These are phyloP conservation scores for Zymoseptoria brevis DNA, from an alignment of 2,329 filamentous ascomycete species.

Conservation along the genomic window DNA sequence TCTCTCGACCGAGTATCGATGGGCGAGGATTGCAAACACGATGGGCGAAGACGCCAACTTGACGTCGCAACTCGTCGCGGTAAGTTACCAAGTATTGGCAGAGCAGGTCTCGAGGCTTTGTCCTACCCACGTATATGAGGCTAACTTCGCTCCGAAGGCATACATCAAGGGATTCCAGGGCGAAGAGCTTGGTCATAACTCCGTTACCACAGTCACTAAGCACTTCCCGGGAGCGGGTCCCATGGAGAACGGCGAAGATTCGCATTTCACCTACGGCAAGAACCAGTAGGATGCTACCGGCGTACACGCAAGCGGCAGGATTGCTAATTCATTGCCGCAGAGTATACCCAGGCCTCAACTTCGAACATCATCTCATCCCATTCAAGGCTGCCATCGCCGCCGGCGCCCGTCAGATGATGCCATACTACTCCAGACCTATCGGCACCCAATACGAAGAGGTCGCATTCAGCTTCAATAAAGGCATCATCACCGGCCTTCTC, in stretches of 20 bases:
- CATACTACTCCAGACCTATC: constrained; percentile 44
- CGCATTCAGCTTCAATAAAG: constrained; percentile 46
- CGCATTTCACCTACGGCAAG: constrained; percentile 47
- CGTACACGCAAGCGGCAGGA: neutral
- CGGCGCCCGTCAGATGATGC: constrained; percentile 46
- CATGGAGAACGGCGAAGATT: constrained; percentile 44
- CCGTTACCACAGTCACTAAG: constrained; percentile 45
- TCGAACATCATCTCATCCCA: constrained; percentile 44
- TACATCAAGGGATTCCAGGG: constrained; percentile 46
- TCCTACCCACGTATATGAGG: too few species aligned
- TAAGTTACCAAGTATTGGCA: too few species aligned
- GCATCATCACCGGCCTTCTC: constrained; percentile 44
- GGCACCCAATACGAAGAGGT: constrained; percentile 41
- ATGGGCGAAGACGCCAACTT: constrained; percentile 45
- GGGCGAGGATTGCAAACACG: constrained; percentile 40
- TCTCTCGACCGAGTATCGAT: constrained; percentile 45
- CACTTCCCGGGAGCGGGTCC: constrained; percentile 48
- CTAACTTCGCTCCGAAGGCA: too few species aligned
- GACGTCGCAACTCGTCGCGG: constrained; percentile 23
- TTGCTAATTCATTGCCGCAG: neutral
- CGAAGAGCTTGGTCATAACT: constrained; percentile 35
- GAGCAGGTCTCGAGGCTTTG: too few species aligned
- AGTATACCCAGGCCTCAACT: constrained; percentile 44
- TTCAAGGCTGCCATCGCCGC: constrained; percentile 45
- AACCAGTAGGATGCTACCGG: constrained; percentile 27